Evolutionary conservation across 192 early-diverging fungal species (phyloP), one percentile per base, ranked within the genome.

Genomic region (Geranomyces variabilis): DNA sequence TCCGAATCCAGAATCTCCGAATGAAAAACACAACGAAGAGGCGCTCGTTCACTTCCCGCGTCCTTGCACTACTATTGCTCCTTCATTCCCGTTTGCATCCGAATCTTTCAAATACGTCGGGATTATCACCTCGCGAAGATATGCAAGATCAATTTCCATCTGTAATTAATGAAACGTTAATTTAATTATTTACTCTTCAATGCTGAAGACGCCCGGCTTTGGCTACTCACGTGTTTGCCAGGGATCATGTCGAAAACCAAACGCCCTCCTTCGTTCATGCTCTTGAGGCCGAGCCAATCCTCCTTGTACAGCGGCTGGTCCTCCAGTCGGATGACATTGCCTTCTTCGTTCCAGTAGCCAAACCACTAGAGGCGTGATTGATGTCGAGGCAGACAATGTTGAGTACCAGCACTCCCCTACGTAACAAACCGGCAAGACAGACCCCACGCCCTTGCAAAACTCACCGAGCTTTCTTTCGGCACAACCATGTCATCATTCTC

Each of bases 401-500:
- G 22, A 21, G 0, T 19, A 71, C 29, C n/a, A 63, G 44, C 41
- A 44, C 58, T 19, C n/a, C n/a, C n/a, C n/a, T n/a, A n/a, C n/a
- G n/a, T n/a, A n/a, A n/a, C n/a, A n/a, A n/a, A n/a, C n/a, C n/a
- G n/a, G n/a, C n/a, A n/a, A n/a, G n/a, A n/a, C n/a, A n/a, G n/a
- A n/a, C n/a, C n/a, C n/a, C n/a, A n/a, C n/a, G n/a, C 51, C 7
- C 10, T 33, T 31, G 0, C 62, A 49, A 24, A 66, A n/a, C 24
- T 14, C 63, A 77, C 76, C n/a, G 83, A 81, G 30, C 69, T 77
- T 22, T 85, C 80, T 21, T 49, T 60, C 5, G 83, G 83, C 12
- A 79, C 72, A 48, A 97, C 91, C 71, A 90, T 93, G 21, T 77
- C 74, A 61, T 98, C 96, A 5, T 93, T 71, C 34, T 66, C 74